Evolutionary conservation across 805 yeast genomes (phyloP), one percentile per base, ranked within the genome.

Genomic region (Pichia insulana): DNA sequence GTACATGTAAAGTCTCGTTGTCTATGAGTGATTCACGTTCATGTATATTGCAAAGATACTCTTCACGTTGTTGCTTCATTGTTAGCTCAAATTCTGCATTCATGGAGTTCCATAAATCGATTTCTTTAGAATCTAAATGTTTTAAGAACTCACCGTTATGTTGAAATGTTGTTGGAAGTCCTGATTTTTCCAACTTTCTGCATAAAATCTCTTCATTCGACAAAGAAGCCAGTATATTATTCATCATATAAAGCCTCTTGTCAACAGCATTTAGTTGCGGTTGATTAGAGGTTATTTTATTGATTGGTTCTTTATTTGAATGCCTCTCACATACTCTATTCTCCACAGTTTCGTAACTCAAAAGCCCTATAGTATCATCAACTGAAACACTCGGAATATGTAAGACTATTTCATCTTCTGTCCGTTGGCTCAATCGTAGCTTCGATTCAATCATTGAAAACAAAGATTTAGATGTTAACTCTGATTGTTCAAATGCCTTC

Each of bases 401-500:
- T 12, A 50, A 27, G 8, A 56, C 27, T 3, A 55, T 28, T 9
- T 46, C 49, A 13, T 32, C 25, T 22, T 22, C 8, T 22, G 20
- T 3, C 13, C 28, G 15, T 35, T 36, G 11, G 41, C 42, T 20
- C 46, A 45, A 2, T 37, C 44, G 16, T 39, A 48, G 35, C 45
- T 42, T n/a, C 46, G 25, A 22, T 22, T 22, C 25, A 8, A 22
- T 8, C 8, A 22, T 49, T 9, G 57, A 51, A 44, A 61, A 63
- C 40, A 50, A 58, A 36, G 55, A 40, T 35, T 51, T 56, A 8
- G 63, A 44, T 4, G 67, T 60, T 44, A 56, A 45, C 40, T 64
- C 69, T 6, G 64, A 59, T 39, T 63, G 65, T 43, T 64, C 68
- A 44, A 63, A 54, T 5, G 67, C 67, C 36, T 57, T 51, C 3